Percentiles rank a stretch among this genome's conserved stretches.
Conservation (phyloP, 2,329 filamentous ascomycete species). For the Penicillium sclerotiorum region DNA sequence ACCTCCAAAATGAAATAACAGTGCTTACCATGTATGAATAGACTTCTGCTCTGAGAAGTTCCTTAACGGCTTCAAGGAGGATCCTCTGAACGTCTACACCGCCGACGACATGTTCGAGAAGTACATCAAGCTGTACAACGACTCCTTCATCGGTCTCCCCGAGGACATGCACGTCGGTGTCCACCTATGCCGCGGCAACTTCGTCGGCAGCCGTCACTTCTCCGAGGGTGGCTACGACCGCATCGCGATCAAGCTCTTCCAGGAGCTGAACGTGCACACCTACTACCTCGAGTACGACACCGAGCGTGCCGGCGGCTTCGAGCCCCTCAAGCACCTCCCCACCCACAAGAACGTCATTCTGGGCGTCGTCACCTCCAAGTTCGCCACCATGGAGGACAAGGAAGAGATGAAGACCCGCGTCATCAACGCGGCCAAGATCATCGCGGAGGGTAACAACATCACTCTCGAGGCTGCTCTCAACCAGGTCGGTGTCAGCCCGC, state of each 20-base stretch:
- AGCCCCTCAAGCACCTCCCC: conserved; percentile 64
- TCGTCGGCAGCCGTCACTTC: conserved; percentile 67
- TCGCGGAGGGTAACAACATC: conserved; percentile 68
- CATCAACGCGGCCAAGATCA: conserved; percentile 64
- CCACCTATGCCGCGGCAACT: conserved; percentile 70
- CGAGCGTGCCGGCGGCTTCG: conserved; percentile 65
- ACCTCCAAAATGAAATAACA: neutral
- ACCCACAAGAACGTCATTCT: conserved; percentile 65
- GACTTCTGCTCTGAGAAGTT: conserved; percentile 76
- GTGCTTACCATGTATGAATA: conserved; percentile 32
- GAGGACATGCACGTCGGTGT: conserved; percentile 75
- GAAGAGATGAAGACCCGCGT: conserved; percentile 65
- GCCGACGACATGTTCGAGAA: conserved; percentile 72
- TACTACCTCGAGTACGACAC: conserved; percentile 74
- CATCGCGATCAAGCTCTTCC: conserved; percentile 68
- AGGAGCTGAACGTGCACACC: conserved; percentile 64
- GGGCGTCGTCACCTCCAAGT: conserved; percentile 66
- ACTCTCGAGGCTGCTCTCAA: conserved; percentile 68
- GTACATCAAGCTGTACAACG: conserved; percentile 78
- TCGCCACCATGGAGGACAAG: conserved; percentile 64
- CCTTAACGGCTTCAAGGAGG: conserved; percentile 68
- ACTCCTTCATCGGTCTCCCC: conserved; percentile 65
- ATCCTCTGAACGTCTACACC: conserved; percentile 67
- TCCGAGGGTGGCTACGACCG: conserved; percentile 68
- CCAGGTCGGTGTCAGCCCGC: conserved; percentile 68